Evolutionary conservation across 495 filamentous ascomycete species (phyloP).

Genomic region (Rhizodiscina lignyota): DNA sequence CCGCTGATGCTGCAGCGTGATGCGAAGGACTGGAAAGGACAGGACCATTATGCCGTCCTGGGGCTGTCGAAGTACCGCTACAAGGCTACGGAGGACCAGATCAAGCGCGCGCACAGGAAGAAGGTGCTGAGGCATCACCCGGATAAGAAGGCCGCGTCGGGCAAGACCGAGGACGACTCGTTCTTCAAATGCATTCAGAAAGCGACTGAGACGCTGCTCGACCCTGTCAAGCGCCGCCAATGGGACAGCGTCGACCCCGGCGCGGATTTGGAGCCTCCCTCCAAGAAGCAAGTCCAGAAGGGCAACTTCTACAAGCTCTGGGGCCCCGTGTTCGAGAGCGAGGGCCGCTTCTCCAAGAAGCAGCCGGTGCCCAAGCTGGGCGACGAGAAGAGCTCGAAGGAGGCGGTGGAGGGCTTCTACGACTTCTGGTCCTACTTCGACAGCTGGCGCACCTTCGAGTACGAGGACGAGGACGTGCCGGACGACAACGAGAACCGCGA

Average conservation of each 20-base stretch:
- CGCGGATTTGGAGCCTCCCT: slow-evolving; percentile 78
- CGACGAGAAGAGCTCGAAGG: slow-evolving; percentile 67
- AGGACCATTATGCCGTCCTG: slow-evolving; percentile 97
- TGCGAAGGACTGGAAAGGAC: slow-evolving; percentile 98
- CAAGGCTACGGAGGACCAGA: slow-evolving; percentile 88
- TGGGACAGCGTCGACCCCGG: slow-evolving; percentile 92
- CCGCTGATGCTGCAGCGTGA: slow-evolving; percentile 78
- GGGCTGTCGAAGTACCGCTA: slow-evolving; percentile 84
- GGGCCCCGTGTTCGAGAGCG: slow-evolving; percentile 69
- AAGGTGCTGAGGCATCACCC: slow-evolving; percentile 98
- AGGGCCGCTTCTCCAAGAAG: slow-evolving; percentile 78
- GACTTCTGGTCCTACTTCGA: slow-evolving; percentile 99
- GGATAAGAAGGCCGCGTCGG: slow-evolving; percentile 90
- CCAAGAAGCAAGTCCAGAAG: slow-evolving; percentile 72
- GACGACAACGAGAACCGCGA: slow-evolving; percentile 98
- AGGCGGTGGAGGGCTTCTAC: slow-evolving; percentile 88
- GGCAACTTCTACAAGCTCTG: slow-evolving; percentile 92
- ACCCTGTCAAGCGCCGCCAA: slow-evolving; percentile 84
- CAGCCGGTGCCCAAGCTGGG: slow-evolving; percentile 78
- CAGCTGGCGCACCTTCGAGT: slow-evolving; percentile 94
- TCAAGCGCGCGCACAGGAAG: slow-evolving; percentile 96
- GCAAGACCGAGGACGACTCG: slow-evolving; percentile 77
- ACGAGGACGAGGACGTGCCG: slow-evolving; percentile 94
- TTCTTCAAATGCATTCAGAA: slow-evolving; percentile 99
- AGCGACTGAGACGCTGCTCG: slow-evolving; percentile 80